These are phyloP conservation scores for Ceratobasidium sp. DNA, from an alignment of 1,284 basidiomycete genomes.

Conservation along the genomic window DNA sequence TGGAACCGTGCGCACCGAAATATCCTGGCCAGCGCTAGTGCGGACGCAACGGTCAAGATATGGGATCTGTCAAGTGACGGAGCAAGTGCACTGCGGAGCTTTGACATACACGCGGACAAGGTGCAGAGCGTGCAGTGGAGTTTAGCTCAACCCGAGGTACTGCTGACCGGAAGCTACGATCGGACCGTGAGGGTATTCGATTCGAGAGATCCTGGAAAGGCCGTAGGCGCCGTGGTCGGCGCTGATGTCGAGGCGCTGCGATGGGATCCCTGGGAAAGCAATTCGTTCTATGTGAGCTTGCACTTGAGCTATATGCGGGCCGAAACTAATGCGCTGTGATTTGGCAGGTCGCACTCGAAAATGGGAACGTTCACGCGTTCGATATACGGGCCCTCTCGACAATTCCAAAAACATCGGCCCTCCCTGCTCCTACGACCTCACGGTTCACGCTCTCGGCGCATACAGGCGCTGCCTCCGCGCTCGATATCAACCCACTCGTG, in stretches of 20 bases:
- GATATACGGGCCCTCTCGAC: constrained; percentile 76
- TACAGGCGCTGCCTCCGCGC: constrained; percentile 88
- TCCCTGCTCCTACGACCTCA: constrained; percentile 62
- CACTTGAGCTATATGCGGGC: constrained; percentile 10
- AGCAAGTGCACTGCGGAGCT: constrained; percentile 76
- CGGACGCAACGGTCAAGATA: constrained; percentile 94
- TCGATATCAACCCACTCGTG: constrained; percentile 92
- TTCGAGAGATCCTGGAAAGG: constrained; percentile 78
- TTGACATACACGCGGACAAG: constrained; percentile 91
- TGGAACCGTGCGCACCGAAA: constrained; percentile 93
- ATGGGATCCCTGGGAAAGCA: constrained; percentile 95
- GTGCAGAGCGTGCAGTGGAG: constrained; percentile 99
- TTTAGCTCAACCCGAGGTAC: constrained; percentile 79
- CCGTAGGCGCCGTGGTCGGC: constrained; percentile 79
- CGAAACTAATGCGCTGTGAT: constrained; percentile 28
- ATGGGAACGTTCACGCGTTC: constrained; percentile 89
- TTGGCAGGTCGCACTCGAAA: constrained; percentile 84
- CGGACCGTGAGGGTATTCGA: constrained; percentile 93
- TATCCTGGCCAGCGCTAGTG: constrained; percentile 88
- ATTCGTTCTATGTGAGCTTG: constrained; percentile 81
- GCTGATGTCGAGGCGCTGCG: constrained; percentile 92
- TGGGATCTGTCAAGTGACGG: constrained; percentile 87
- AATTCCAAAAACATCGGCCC: not conserved
- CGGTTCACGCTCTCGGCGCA: constrained; percentile 94
- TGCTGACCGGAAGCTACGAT: constrained; percentile 94